These are phyloP conservation scores for Cystobasidium ongulense DNA, from an alignment of 768 basidiomycete species.

Conservation along the genomic window DNA sequence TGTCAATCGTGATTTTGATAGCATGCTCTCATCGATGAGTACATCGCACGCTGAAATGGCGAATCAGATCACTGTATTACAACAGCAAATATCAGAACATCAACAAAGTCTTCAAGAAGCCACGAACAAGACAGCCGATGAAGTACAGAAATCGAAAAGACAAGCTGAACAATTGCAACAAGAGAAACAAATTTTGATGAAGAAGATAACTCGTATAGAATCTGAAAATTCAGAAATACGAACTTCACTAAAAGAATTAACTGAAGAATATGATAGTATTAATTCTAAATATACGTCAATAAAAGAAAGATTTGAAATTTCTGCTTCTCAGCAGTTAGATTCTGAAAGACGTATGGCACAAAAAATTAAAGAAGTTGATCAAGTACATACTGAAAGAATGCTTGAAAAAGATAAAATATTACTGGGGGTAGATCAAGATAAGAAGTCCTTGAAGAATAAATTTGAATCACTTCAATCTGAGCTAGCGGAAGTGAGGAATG, in stretches of 20 bases:
- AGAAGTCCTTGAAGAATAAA: not conserved
- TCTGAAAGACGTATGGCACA: conserved; percentile 15
- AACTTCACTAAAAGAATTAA: not conserved
- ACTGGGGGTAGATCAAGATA: not conserved
- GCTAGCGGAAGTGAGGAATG: not conserved
- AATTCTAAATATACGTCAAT: not conserved
- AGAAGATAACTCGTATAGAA: not conserved
- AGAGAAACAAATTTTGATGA: conserved; percentile 17
- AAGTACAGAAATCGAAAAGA: not conserved
- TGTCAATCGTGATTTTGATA: not conserved
- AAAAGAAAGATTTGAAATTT: not conserved
- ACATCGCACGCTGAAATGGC: not conserved
- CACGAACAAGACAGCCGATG: not conserved
- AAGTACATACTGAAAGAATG: not conserved
- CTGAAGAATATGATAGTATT: not conserved
- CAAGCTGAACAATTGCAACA: conserved; percentile 4
- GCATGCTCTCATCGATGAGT: not conserved
- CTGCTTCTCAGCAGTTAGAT: not conserved
- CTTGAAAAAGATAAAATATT: not conserved
- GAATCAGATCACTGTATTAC: not conserved
- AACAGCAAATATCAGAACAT: not conserved
- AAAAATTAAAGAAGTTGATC: conserved; percentile 1
- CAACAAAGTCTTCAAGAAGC: not conserved
- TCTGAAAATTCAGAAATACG: not conserved
- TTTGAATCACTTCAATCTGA: conserved; percentile 14